These are phyloP conservation scores for Amanita subjunquillea DNA, from an alignment of 768 basidiomycete species.

Conservation along the genomic window DNA sequence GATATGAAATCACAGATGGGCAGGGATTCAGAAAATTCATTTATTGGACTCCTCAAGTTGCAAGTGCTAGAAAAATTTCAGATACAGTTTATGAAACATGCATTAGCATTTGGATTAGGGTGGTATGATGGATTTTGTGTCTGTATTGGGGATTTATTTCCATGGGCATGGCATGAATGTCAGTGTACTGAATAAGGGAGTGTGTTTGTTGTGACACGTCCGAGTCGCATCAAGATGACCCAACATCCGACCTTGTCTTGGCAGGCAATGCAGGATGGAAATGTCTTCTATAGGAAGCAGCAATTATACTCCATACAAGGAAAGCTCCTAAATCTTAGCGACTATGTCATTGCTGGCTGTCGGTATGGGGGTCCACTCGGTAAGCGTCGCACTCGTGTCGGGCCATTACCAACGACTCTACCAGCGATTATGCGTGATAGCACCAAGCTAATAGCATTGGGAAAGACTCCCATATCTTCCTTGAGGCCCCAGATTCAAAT, in stretches of 20 bases:
- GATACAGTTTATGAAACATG: no score
- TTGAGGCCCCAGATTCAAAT: conserved; percentile 80
- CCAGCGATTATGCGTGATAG: conserved; percentile 83
- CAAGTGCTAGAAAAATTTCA: no score
- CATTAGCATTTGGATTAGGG: no score
- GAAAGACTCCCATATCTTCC: conserved; percentile 42
- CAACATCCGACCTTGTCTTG: conserved; percentile 78
- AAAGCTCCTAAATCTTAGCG: conserved; percentile 66
- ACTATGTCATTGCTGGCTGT: conserved; percentile 76
- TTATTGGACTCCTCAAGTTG: no score
- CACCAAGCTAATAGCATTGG: conserved; percentile 67
- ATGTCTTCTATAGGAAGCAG: conserved; percentile 80
- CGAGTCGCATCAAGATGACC: conserved; percentile 17
- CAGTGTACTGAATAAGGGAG: conserved; percentile 2
- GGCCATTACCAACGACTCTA: background rate
- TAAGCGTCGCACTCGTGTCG: conserved; percentile 17
- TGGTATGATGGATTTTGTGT: no score
- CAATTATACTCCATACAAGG: conserved; percentile 78
- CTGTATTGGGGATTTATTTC: no score
- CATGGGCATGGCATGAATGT: no score
- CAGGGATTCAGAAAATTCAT: no score
- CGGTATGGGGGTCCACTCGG: conserved; percentile 86
- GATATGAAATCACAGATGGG: no score
- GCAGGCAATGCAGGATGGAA: conserved; percentile 85
- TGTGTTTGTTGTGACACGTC: background rate